Base-by-base conservation (phyloP, 2,329 filamentous ascomycete genomes). In the Thelonectria blattea region DNA sequence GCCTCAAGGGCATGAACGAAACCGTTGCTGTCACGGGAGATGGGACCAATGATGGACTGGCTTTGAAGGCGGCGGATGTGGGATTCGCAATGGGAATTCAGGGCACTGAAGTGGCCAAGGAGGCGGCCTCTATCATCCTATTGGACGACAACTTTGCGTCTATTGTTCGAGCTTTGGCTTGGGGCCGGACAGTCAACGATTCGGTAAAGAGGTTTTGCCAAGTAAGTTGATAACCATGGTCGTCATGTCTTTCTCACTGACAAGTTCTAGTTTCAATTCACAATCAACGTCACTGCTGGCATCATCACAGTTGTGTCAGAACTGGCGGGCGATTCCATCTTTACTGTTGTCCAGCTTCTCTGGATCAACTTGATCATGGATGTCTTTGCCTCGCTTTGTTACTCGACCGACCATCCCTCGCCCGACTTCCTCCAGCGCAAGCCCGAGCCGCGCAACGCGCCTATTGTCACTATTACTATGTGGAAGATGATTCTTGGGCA, bases 311-410 rank as follows among this genome's bases (percentile, higher is more conserved):
- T 90, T 56, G 79, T 89, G 63, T 86, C 87, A 2, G 85, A 88
- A 3, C 83, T 90, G 48, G 82, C 85, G 9, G 82, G 80, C 58
- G 72, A 77, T 6, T 85, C 87, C 5, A 85, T 90, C 2, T 81
- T 90, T 46, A 88, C 84, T 1, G 86, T 88, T 1, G 86, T 89
- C 0, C 88, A 90, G 66, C 80, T 90, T 45, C 79, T 90, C 34
- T 90, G 87, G 87, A 85, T 89, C 52, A 90, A 90, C 69, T 76
- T 90, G 49, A 89, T 89, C 70, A 89, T 90, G 86, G 86, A 89
- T 67, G 88, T 87, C 6, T 88, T 89, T 61, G 87, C 87, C 2
- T 87, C 87, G 14, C 82, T 89, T 30, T 87, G 86, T 9, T 79
- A 89, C 11, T 87, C 87, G 6, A 89, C 87, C 1, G 87, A 89